Evolutionary conservation across 1,139 yeast species (phyloP).

Genomic region (Scheffersomyces titani): DNA sequence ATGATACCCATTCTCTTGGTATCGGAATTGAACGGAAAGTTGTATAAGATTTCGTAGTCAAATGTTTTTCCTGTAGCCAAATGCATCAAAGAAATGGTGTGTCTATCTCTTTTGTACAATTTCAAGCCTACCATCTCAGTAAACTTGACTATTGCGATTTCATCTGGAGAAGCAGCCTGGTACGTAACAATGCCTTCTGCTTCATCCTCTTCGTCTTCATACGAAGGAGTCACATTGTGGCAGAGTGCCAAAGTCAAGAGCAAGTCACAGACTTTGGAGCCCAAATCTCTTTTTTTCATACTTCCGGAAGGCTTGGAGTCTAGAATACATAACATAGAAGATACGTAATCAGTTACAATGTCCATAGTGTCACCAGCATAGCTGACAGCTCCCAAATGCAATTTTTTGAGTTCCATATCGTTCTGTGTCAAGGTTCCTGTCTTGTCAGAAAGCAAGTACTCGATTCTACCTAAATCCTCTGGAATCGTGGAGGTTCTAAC

Average conservation of each 20-base stretch:
- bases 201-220: conserved; percentile 42
- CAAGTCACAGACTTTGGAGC: conserved; percentile 75
- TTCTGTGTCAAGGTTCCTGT: conserved; percentile 98
- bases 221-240: conserved; percentile 92
- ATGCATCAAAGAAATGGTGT: conserved; percentile 68
- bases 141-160: conserved; percentile 92
- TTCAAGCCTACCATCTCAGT: conserved; percentile 85
- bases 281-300: conserved; percentile 55
- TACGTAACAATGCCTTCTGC: conserved; percentile 56
- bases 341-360: conserved; percentile 73
- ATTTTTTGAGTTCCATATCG: conserved; percentile 94
- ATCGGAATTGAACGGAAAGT: conserved; percentile 94
- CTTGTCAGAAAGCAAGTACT: conserved; percentile 88
- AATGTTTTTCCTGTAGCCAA: conserved; percentile 53
- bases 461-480: conserved; percentile 95
- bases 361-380: conserved; percentile 93
- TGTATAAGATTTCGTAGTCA: conserved; percentile 70
- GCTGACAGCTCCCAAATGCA: conserved; percentile 90
- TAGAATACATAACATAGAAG: conserved; percentile 22
- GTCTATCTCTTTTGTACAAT: conserved; percentile 78
- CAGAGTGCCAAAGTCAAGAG: conserved; percentile 84
- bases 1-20: conserved; percentile 96
- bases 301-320: conserved; percentile 23
- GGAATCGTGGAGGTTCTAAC: conserved; percentile 98
- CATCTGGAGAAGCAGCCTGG: conserved; percentile 99